Evolutionary conservation across 495 filamentous ascomycete species (phyloP).

Genomic region (Glarea lozoyensis): DNA sequence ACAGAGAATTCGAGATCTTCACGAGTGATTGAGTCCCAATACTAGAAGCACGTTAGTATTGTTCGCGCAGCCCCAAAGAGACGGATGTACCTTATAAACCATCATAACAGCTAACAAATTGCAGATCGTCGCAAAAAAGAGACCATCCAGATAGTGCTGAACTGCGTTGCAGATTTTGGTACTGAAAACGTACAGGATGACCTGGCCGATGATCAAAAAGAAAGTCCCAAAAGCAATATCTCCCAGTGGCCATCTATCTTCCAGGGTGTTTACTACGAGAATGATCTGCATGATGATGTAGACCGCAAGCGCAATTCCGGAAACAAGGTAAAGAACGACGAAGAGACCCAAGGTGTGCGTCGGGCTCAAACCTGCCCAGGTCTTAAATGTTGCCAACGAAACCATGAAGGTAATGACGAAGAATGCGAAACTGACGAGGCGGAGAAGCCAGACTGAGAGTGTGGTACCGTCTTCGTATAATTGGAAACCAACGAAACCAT

Average conservation of each 20-base stretch:
- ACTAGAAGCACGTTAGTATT: constrained; percentile 39
- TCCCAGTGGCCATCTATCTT: constrained; percentile 92
- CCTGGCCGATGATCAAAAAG: constrained; percentile 89
- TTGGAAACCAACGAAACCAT: constrained; percentile 98
- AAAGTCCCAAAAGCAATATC: constrained; percentile 89
- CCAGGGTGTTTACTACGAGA: constrained; percentile 80
- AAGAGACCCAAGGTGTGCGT: constrained; percentile 84
- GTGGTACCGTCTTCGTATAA: constrained; percentile 98
- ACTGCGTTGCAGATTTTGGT: constrained; percentile 73
- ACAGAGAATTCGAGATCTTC: constrained; percentile 98
- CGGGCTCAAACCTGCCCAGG: constrained; percentile 78
- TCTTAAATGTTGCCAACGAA: constrained; percentile 86
- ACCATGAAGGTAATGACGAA: constrained; percentile 84
- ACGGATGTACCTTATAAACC: constrained; percentile 81
- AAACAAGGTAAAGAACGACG: constrained; percentile 85
- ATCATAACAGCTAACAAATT: constrained; percentile 98
- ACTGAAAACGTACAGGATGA: constrained; percentile 85
- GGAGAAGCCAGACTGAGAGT: constrained; percentile 87
- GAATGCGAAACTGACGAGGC: constrained; percentile 65
- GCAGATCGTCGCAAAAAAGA: constrained; percentile 91
- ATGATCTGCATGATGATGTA: constrained; percentile 86
- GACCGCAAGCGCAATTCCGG: constrained; percentile 73
- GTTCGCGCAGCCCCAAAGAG: constrained; percentile 6
- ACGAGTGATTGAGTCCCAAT: constrained; percentile 98
- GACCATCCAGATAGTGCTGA: constrained; percentile 88